Evolutionary conservation across 257 asterid species (phyloP).

Genomic region (Solanum appendiculatum): DNA sequence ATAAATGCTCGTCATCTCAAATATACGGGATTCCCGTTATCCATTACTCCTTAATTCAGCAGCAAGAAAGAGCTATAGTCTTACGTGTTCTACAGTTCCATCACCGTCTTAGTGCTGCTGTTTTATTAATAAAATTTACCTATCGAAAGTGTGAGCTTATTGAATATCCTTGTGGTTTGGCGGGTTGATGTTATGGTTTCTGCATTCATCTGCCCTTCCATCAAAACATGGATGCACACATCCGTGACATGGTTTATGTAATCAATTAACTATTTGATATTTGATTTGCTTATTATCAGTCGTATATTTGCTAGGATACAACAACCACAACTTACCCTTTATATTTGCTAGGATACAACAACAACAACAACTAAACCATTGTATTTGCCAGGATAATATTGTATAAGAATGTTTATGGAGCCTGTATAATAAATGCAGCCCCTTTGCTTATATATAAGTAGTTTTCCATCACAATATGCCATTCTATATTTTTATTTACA

Average conservation of each 20-base stretch:
- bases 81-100: not conserved
- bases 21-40: too few species aligned
- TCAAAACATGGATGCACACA: not conserved
- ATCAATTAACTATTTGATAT: not conserved
- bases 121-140: not conserved
- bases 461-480: not conserved
- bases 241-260: not conserved
- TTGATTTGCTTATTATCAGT: not conserved
- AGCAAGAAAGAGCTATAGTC: not conserved
- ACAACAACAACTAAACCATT: not conserved
- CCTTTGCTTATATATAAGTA: not conserved
- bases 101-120: not conserved
- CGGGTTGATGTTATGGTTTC: not conserved
- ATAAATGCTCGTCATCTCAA: too few species aligned
- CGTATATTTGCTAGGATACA: not conserved
- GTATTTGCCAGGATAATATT: not conserved
- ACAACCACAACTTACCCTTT: not conserved
- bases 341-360: not conserved
- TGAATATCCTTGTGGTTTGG: not conserved
- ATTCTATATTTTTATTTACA: slow-evolving; percentile 5
- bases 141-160: not conserved
- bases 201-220: not conserved
- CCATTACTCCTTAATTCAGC: not conserved
- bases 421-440: not conserved
- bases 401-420: not conserved